Conservation (phyloP, 78 protist species). For the Planoprotostelium fungivorum region DNA sequence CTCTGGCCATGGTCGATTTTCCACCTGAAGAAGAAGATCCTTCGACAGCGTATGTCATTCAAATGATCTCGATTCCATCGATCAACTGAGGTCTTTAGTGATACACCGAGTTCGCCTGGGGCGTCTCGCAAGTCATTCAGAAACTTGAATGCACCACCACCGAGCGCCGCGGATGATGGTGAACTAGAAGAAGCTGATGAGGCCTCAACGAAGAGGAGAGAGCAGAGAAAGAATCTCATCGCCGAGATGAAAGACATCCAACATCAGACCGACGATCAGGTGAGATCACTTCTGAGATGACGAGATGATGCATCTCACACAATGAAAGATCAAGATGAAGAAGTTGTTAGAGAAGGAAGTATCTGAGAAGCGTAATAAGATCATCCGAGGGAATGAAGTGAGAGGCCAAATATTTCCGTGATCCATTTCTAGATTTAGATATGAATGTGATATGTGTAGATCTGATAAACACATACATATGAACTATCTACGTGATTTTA, state of each 20-base stretch:
- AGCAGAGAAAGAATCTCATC: not conserved
- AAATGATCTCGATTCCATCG: too few species aligned
- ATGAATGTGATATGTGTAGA: not conserved
- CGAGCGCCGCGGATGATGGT: not conserved
- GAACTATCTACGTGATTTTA: too few species aligned
- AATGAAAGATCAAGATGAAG: not conserved
- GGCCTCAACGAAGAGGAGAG: not conserved
- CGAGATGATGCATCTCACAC: not conserved
- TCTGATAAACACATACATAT: too few species aligned
- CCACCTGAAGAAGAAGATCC: too few species aligned
- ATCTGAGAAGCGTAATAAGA: too few species aligned
- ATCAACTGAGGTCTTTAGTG: too few species aligned
- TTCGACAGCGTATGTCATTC: too few species aligned
- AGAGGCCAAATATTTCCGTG: not conserved
- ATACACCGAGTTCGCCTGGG: not conserved
- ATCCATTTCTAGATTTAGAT: too few species aligned
- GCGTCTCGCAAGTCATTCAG: not conserved
- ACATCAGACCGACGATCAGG: not conserved
- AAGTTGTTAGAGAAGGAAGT: not conserved
- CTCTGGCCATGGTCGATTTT: not conserved
- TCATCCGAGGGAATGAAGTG: not conserved
- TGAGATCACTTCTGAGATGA: not conserved
- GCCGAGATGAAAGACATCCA: not conserved
- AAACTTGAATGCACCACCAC: not conserved
- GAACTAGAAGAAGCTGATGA: not conserved